Evolutionary conservation across 148 eudicot species (phyloP), one percentile per base, ranked within the genome.

Genomic region (Polygonum aviculare): DNA sequence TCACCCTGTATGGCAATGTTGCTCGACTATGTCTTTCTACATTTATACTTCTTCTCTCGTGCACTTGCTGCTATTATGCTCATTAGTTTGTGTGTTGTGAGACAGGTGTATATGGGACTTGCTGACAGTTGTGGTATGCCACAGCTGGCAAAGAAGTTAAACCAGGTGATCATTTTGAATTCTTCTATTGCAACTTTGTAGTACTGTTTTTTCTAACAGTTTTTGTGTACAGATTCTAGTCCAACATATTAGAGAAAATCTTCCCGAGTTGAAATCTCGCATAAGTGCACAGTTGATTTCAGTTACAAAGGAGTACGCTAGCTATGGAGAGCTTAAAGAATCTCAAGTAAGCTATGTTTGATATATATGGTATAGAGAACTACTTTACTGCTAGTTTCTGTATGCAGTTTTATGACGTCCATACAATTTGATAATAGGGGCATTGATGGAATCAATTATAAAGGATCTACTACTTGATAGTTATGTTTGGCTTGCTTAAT

Each of bases 241-340:
- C 70, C 97, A 88, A 80, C 98, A 92, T 82, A 95, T 95, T 77
- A 90, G 90, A 81, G 83, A 90, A 76, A 44, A 90, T 63, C 97
- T 95, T 78, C 98, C 97, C 11, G 96, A 87, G 48, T 59, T 95
- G 85, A 95, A 90, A 80, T 82, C 97, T 57, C 91, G 96, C 80
- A 89, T 95, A 80, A 95, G 89, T 72, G 78, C 89, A 71, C 86
- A 86, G 49, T 77, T 95, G 72, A 90, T 89, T 33, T 78, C 96
- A 59, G 92, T 92, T 70, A 88, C 98, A 35, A 95, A 88, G 86
- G 98, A 95, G 85, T 90, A 89, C 77, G 89, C 96, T 72, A 90
- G 98, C 90, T 95, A 89, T 78, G 93, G 98, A 81, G 96, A 92
- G 77, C 87, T 90, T 83, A 90, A 90, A 40, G 98, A 95, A 80